A percentile compares a stretch with the other conserved stretches of the same genome.
Conservation (phyloP, 768 basidiomycete species). For the Collybia sp. region DNA sequence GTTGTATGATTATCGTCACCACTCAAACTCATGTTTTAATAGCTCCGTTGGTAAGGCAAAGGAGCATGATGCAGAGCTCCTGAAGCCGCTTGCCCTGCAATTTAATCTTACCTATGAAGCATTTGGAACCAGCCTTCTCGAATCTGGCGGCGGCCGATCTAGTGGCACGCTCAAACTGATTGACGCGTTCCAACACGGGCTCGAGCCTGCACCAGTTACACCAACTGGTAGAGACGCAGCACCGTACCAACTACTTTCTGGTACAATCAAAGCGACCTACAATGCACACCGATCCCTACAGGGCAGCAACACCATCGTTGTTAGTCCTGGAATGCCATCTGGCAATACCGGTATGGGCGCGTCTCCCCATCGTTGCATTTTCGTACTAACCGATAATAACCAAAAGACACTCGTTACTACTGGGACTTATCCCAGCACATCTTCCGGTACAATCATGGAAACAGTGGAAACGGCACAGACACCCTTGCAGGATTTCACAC, state of each 20-base stretch:
- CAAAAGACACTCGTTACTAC: slow-evolving; percentile 53
- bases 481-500: slow-evolving; percentile 53
- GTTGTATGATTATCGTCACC: not conserved
- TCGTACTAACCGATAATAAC: slow-evolving; percentile 5
- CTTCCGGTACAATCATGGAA: slow-evolving; percentile 60
- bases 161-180: slow-evolving; percentile 46
- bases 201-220: slow-evolving; percentile 69
- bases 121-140: slow-evolving; percentile 42
- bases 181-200: slow-evolving; percentile 41
- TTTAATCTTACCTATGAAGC: slow-evolving; percentile 58
- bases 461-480: slow-evolving; percentile 25
- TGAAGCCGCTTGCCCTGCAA: slow-evolving; percentile 40
- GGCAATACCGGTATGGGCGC: slow-evolving; percentile 49
- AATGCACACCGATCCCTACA: slow-evolving; percentile 39
- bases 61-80: slow-evolving; percentile 37
- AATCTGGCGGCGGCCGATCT: slow-evolving; percentile 21
- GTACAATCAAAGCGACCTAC: slow-evolving; percentile 60
- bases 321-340: slow-evolving; percentile 52
- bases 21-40: not conserved
- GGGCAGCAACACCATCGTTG: slow-evolving; percentile 30
- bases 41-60: slow-evolving; percentile 41
- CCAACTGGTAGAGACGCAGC: slow-evolving; percentile 37
- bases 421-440: slow-evolving; percentile 58
- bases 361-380: not conserved
- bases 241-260: slow-evolving; percentile 51